phyloP scores from a whole-genome alignment of 2,329 filamentous ascomycete species.

The Scopulariopsis brevicaulis region DNA sequence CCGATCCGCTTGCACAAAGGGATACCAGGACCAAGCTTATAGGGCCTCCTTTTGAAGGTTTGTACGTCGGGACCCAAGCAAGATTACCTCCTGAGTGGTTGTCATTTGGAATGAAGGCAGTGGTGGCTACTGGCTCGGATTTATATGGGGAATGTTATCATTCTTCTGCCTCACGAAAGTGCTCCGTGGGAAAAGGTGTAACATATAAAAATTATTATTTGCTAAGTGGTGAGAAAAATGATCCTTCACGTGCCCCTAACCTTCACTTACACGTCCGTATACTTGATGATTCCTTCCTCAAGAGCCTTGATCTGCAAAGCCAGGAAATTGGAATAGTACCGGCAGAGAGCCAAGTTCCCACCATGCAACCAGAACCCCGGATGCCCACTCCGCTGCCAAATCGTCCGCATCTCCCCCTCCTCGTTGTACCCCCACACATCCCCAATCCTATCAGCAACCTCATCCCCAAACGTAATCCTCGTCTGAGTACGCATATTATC shows the following conservation, averaged over 20 bases:
- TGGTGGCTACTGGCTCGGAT: no score
- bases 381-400: conserved; percentile 50
- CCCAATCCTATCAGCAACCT: conserved; percentile 42
- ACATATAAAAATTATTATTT: background rate
- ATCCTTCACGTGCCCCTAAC: background rate
- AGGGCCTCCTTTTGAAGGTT: no score
- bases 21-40: no score
- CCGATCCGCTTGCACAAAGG: no score
- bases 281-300: conserved; percentile 23
- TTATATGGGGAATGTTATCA: no score
- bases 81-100: no score
- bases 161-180: no score
- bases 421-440: conserved; percentile 53
- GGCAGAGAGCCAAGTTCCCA: conserved; percentile 50
- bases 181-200: background rate
- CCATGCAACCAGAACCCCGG: conserved; percentile 57
- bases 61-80: no score
- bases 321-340: conserved; percentile 45
- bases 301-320: conserved; percentile 39
- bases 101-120: no score
- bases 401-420: conserved; percentile 42
- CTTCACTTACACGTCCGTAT: conserved; percentile 13
- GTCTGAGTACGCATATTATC: conserved; percentile 57
- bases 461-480: conserved; percentile 48
- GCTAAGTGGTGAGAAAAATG: background rate